phyloP scores from a whole-genome alignment of 768 basidiomycete species.

The Suillus fuscotomentosus region DNA sequence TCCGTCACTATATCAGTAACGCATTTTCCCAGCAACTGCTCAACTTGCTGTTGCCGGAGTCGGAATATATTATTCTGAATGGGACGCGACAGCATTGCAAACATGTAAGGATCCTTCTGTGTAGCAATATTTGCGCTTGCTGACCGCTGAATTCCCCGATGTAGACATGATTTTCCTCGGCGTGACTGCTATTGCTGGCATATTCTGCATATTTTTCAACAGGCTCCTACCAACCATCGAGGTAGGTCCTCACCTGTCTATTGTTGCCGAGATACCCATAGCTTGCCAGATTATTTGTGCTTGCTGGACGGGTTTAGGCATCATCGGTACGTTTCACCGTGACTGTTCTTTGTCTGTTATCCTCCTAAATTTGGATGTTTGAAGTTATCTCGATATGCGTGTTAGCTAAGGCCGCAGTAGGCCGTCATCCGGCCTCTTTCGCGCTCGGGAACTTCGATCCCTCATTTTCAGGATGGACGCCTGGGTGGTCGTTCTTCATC shows the following conservation, averaged over 20 bases:
- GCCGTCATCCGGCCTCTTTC: slow-evolving; percentile 52
- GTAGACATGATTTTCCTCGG: slow-evolving; percentile 57
- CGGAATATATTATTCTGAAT: slow-evolving; percentile 56
- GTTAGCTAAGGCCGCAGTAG: slow-evolving; percentile 55
- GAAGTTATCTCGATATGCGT: slow-evolving; percentile 56
- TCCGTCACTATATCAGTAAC: not conserved
- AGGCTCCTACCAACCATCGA: slow-evolving; percentile 48
- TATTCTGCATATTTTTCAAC: slow-evolving; percentile 58
- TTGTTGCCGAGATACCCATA: slow-evolving; percentile 6
- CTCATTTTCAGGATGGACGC: slow-evolving; percentile 64
- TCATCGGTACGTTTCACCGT: slow-evolving; percentile 37
- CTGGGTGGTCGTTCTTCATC: slow-evolving; percentile 70
- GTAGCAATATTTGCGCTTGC: not conserved
- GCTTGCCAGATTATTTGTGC: slow-evolving; percentile 51
- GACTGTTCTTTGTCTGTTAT: not conserved
- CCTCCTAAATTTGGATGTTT: slow-evolving; percentile 13
- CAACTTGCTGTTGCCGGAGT: slow-evolving; percentile 60
- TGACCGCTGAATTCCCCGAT: slow-evolving; percentile 2
- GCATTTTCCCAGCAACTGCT: slow-evolving; percentile 44
- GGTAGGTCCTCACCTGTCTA: slow-evolving; percentile 26
- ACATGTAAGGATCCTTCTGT: slow-evolving; percentile 39
- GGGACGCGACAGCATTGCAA: slow-evolving; percentile 58
- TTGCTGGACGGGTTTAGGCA: slow-evolving; percentile 60
- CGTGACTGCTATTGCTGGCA: slow-evolving; percentile 44
- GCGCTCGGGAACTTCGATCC: slow-evolving; percentile 60